Base-by-base conservation (phyloP, 2,329 filamentous ascomycete species). In the Hypoxylon sp. region DNA sequence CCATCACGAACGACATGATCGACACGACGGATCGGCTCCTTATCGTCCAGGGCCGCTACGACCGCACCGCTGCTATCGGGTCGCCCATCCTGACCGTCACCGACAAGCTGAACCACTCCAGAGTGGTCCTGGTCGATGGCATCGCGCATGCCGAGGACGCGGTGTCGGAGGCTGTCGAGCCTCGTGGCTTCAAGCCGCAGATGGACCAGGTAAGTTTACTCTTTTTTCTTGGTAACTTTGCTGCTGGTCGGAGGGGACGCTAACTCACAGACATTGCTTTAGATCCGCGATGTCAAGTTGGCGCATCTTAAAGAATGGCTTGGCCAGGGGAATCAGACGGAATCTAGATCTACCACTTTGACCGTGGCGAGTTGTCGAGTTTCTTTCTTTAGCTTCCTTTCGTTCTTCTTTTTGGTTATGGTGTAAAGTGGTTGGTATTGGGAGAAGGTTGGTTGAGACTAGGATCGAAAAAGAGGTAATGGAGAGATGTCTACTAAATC, bases 281-380 rank as follows among this genome's bases (percentile, higher is more conserved):
- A 59, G 58, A 54, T 61, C 34, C 49, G 59, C 3, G 50, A 61
- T 25, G 8, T 49, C 12, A 61, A 57, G 44, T 19, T 61, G 7
- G 38, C 48, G 30, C 56, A 61, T 19, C 42, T 61, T 4, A 50
- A 51, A 5, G 59, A 59, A 17, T 61, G 56, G 56, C 50, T 61
- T n/a, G 52, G 59, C 2, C 43, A 32, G 27, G 56, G 55, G 2
- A 57, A 57, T 29, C 53, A 59, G 15, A 51, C 43, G 7, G 9
- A 36, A 6, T 27, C 21, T 3, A n/a, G 30, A n/a, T 46, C 38
- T 6, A 17, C 26, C 8, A 32, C 12, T 15, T 11, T 45, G 11
- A 19, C 26, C 2, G 20, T 42, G 38, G 20, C 12, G 16, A 12
- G n/a, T 7, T 15, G 15, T 21, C 12, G 21, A 3, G 15, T 19